Conservation (phyloP, 2,329 filamentous ascomycete genomes). For the Byssothecium circinans region DNA sequence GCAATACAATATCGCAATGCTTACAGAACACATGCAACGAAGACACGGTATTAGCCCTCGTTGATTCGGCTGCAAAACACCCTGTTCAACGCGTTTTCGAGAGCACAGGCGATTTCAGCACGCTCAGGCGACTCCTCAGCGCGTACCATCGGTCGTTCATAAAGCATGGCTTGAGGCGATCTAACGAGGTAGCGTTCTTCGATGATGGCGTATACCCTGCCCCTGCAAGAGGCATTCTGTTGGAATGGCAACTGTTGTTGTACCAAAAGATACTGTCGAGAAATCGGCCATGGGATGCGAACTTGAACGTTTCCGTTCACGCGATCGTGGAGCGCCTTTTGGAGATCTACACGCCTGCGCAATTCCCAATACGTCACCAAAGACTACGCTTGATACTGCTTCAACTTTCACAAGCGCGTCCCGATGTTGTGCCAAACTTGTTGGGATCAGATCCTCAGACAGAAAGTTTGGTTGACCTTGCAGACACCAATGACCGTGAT, state of each 20-base stretch:
- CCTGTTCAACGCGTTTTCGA: constrained; percentile 59
- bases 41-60: constrained; percentile 59
- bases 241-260: constrained; percentile 48
- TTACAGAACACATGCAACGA: constrained; percentile 63
- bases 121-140: constrained; percentile 61
- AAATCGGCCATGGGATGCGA: constrained; percentile 33
- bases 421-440: constrained; percentile 55
- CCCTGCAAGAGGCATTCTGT: constrained; percentile 39
- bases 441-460: not conserved
- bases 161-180: constrained; percentile 49
- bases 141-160: constrained; percentile 59
- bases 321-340: constrained; percentile 24
- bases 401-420: constrained; percentile 57
- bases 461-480: not conserved
- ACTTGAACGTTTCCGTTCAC: constrained; percentile 28
- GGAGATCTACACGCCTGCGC: constrained; percentile 28
- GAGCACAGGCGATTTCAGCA: constrained; percentile 52
- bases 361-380: constrained; percentile 38
- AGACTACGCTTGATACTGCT: constrained; percentile 30
- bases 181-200: constrained; percentile 51
- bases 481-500: constrained; percentile 33
- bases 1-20: constrained; percentile 62
- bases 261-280: constrained; percentile 32
- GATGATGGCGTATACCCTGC: constrained; percentile 36
- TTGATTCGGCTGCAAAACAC: constrained; percentile 51